Base-by-base conservation (phyloP, 352 stramenopile genomes). In the Globisporangium polare region DNA sequence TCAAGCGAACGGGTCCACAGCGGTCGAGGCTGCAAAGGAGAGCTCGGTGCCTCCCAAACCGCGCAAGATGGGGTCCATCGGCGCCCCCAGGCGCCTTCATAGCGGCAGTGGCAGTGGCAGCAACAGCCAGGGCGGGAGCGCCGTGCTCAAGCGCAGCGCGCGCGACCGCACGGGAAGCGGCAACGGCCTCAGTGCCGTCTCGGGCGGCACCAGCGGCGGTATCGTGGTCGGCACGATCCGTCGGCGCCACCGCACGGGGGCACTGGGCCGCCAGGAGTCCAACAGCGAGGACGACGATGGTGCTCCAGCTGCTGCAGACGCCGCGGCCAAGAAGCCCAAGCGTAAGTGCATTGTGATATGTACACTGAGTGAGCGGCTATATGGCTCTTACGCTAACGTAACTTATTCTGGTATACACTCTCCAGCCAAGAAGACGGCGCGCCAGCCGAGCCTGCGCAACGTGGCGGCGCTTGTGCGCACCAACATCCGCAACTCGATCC, bases 391-490 rank as follows among this genome's bases (percentile, higher is more conserved):
- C 33, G 26, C 31, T 46, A 17, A 56, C 35, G 41, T 58, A 22
- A 9, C 10, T 58, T 18, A 43, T 12, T 51, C n/a, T 46, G 41
- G 7, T 46, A 20, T 46, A 20, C 17, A 46, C 41, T 46, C 6
- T 46, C 37, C 37, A 69, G 43, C 56, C 68, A 86, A 76, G 65
- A 72, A 73, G 20, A 15, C 27, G 47, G 1, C 56, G 39, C 70
- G 74, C 22, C 71, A 86, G 59, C 49, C 66, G 31, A 90, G 80
- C 62, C 63, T 92, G 37, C 77, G 72, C 55, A 88, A 88, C 52
- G 81, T 89, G 58, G 82, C 82, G 63, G 69, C 75, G 9, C 58
- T 87, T 3, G 78, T 92, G 37, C 78, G 77, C 58, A 78, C 80
- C 42, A 85, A 83, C 63, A 66, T 92, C 27, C 67, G 80, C 29